phyloP scores from a whole-genome alignment of 2,329 filamentous ascomycete genomes.

The Madurella fahalii region DNA sequence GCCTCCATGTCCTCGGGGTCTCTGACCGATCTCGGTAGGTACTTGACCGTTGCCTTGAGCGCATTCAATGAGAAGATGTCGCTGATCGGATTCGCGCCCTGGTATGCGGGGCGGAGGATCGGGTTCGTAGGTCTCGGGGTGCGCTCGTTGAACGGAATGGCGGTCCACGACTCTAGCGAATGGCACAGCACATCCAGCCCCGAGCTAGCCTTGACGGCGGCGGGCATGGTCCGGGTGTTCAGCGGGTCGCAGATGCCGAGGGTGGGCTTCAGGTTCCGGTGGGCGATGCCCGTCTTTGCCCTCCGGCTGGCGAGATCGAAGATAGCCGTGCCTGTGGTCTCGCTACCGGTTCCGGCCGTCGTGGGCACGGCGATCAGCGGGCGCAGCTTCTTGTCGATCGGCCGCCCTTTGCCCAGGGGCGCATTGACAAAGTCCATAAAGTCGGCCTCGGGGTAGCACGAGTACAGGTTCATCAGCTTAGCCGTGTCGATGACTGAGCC shows the following conservation, averaged over 20 bases:
- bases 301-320: constrained; percentile 88
- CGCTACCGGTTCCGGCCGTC: constrained; percentile 81
- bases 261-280: constrained; percentile 91
- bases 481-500: constrained; percentile 97
- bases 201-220: constrained; percentile 85
- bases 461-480: constrained; percentile 98
- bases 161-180: constrained; percentile 93
- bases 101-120: constrained; percentile 86
- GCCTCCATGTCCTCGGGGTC: constrained; percentile 91
- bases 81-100: constrained; percentile 95
- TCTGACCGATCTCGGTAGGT: constrained; percentile 79
- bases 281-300: constrained; percentile 93
- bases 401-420: constrained; percentile 77
- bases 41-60: constrained; percentile 79
- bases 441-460: constrained; percentile 82
- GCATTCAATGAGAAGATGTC: constrained; percentile 94
- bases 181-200: constrained; percentile 95
- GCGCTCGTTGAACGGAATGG: constrained; percentile 88
- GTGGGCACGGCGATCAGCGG: constrained; percentile 82
- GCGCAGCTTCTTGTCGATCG: constrained; percentile 65
- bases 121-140: constrained; percentile 82
- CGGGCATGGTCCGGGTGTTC: constrained; percentile 94
- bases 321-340: constrained; percentile 96
- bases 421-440: constrained; percentile 98
- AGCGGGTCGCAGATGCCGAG: constrained; percentile 81